Base-by-base conservation (phyloP, 2,329 filamentous ascomycete species). In the Didymella keratinophila region DNA sequence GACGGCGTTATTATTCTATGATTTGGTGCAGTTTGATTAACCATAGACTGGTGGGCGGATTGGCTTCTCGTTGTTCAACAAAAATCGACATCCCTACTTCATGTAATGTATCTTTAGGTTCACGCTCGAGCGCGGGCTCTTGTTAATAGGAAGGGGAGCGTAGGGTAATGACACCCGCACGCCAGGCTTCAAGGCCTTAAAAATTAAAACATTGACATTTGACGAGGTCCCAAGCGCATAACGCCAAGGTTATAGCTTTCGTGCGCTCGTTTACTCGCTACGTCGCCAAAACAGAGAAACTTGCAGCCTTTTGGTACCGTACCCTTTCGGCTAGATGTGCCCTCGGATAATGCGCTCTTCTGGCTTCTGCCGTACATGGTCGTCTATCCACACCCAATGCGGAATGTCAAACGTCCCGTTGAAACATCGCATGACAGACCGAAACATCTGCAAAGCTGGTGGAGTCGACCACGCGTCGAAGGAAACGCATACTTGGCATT, bases 61-160 rank as follows among this genome's bases (percentile, higher is more conserved):
- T 16, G 52, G 28, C 3, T 43, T 54, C 39, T 32, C 10, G 41
- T 36, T 51, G 27, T 51, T 53, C 39, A 46, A 30, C 45, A 46
- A 45, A 36, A 46, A 30, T 25, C 25, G 41, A 25, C 25, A 52
- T 55, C 28, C 23, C 39, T 52, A 48, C 49, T 60, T 61, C 60
- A 52, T 63, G 63, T 65, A 63, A 50, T 61, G 63, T 63, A 61
- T 49, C 61, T 60, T 61, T 61, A 45, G 28, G 34, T 39, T 45
- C 32, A 9, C 23, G 56, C 50, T 58, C 50, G 21, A 46, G 46
- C 36, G 34, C 41, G 51, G 53, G 39, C 56, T 45, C 14, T 46
- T 58, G 56, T 54, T 51, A 47, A 54, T 58, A 58, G 9, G 20
- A 46, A 36, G 45, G 45, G n/a, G 27, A 21, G 34, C 23, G 27